phyloP scores from a whole-genome alignment of 176 grass and related monocot genomes.

The Musa itinerans region DNA sequence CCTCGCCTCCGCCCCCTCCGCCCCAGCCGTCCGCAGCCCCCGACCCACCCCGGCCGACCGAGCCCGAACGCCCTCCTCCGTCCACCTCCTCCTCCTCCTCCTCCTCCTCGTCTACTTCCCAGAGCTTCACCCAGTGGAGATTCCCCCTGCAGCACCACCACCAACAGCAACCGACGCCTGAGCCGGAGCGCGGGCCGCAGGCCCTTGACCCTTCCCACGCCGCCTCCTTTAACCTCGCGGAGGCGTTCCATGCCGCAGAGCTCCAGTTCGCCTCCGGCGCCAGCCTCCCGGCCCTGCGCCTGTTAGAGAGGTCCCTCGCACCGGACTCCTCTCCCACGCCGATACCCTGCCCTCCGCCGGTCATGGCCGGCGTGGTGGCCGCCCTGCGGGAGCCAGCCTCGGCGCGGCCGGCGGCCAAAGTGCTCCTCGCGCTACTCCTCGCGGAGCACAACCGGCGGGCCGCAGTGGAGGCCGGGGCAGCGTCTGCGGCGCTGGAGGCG shows the following conservation, averaged over 20 bases:
- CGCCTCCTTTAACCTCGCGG: conserved; percentile 28
- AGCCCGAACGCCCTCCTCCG: conserved; percentile 2
- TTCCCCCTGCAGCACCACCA: conserved; percentile 53
- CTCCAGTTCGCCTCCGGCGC: conserved; percentile 45
- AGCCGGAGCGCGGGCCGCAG: background rate
- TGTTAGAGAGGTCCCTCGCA: conserved; percentile 44
- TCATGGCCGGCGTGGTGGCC: conserved; percentile 44
- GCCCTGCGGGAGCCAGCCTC: conserved; percentile 43
- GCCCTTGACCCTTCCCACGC: background rate
- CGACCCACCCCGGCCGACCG: background rate
- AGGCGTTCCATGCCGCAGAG: conserved; percentile 15
- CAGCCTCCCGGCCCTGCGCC: conserved; percentile 33
- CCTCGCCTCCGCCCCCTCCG: conserved; percentile 1
- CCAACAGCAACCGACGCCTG: conserved; percentile 29
- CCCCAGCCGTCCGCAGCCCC: conserved; percentile 15
- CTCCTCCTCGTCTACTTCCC: conserved; percentile 58
- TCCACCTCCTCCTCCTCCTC: conserved; percentile 45
- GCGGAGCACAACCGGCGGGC: conserved; percentile 43
- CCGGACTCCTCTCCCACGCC: conserved; percentile 8
- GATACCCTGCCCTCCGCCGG: conserved; percentile 22
- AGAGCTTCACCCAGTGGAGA: conserved; percentile 83
- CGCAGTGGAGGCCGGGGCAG: conserved; percentile 51
- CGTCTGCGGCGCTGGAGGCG: conserved; percentile 53
- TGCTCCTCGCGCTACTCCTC: conserved; percentile 46
- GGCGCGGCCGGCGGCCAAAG: conserved; percentile 54